Base-by-base conservation (phyloP, 1,139 yeast genomes). In the Barnettozyma hawaiiensis region DNA sequence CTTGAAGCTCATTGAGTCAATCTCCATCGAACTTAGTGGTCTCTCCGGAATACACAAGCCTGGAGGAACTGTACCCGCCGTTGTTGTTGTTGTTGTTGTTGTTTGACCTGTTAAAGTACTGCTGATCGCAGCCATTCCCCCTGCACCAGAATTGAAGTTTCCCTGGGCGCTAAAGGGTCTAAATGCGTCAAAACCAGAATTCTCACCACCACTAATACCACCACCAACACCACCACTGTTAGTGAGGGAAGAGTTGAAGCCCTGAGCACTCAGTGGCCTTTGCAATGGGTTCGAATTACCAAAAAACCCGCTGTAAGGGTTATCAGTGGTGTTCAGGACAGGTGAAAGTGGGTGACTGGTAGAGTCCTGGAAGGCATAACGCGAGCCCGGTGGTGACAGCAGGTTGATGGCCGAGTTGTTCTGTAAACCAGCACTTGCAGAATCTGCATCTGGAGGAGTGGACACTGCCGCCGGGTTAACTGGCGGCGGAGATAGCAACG, bases 321-420 rank as follows among this genome's bases (percentile, higher is more conserved):
- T 46, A 15, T 44, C 44, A 6, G 43, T 44, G 11, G 49, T 41
- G 26, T 38, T 35, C 19, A 52, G 32, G 22, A 54, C 41, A 3
- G 60, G 59, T 4, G 61, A 53, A 35, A 49, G 48, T 1, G 61
- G 58, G 24, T 44, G n/a, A n/a, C n/a, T 43, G 12, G 19, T 39
- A n/a, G 40, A 15, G 12, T 42, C 41, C 23, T 64, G 69, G 50
- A 64, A 66, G 5, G 68, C 66, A 49, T 65, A 65, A 22, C 70
- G 46, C 11, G 70, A 65, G 2, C 64, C 63, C 8, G 69, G 66
- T 5, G 67, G 69, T 4, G 67, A 63, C 35, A 63, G 43, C 14
- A 63, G 51, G 12, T 12, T 21, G 59, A 60, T 57, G 20, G 58
- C 51, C 19, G 55, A 51, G 66, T 74, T 54, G 67, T 20, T 35